Conservation (phyloP, 306 rosid species). For the Datisca glomerata region DNA sequence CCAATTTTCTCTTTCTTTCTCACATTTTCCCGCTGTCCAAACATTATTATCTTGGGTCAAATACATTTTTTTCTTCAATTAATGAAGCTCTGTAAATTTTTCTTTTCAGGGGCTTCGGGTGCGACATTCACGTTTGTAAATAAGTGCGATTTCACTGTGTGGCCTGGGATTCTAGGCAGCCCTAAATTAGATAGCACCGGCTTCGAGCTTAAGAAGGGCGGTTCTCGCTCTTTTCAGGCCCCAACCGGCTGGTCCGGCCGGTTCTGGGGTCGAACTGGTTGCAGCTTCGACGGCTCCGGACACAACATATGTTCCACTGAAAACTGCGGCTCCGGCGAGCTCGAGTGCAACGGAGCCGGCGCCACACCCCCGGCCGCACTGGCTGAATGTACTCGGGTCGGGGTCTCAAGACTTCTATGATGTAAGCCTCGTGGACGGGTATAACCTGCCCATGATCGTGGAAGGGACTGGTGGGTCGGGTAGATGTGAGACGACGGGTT, state of each 20-base stretch:
- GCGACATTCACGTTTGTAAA: conserved; percentile 44
- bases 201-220: conserved; percentile 26
- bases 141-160: conserved; percentile 48
- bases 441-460: conserved; percentile 44
- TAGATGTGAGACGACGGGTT: conserved; percentile 34
- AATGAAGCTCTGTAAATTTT: background rate
- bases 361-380: conserved; percentile 57
- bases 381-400: conserved; percentile 54
- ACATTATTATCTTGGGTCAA: too few relatives aligned
- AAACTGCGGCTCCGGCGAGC: conserved; percentile 45
- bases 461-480: conserved; percentile 41
- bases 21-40: too few relatives aligned
- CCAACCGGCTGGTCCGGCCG: conserved; percentile 67
- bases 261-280: conserved; percentile 60
- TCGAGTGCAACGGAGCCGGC: conserved; percentile 41
- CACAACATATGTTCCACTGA: conserved; percentile 39
- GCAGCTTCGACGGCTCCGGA: conserved; percentile 39
- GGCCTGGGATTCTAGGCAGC: conserved; percentile 62
- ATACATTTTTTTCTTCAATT: too few relatives aligned
- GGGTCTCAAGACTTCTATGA: conserved; percentile 50
- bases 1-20: background rate
- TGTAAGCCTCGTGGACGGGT: conserved; percentile 67
- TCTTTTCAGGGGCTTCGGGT: conserved; percentile 34
- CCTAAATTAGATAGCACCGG: conserved; percentile 47
- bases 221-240: conserved; percentile 36